Evolutionary conservation across 495 filamentous ascomycete genomes (phyloP), one percentile per base, ranked within the genome.

Genomic region (Staphylotrichum tortipilum): DNA sequence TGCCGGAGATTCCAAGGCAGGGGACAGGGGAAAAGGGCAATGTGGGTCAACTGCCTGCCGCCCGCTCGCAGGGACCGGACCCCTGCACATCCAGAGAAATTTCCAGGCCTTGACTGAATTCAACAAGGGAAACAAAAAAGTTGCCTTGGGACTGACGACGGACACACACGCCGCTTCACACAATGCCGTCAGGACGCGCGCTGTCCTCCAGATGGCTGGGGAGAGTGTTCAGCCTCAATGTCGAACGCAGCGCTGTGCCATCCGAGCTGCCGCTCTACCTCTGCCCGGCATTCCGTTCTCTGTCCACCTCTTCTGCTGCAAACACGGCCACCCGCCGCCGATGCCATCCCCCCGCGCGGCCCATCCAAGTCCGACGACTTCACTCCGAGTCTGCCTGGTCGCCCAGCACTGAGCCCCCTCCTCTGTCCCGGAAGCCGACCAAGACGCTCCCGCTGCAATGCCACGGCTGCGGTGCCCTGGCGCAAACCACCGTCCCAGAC

Each of bases 381-480:
- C 68, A 70, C 41, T 43, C 50, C 8, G 45, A 69, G 29, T 22
- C 59, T 22, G 26, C 41, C 10, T 21, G 47, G 12, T 36, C 19
- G 2, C 14, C 26, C 9, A 19, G 9, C 11, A n/a, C 18, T 30
- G 54, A 44, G 18, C n/a, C 19, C 14, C 34, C 41, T n/a, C 33
- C 24, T 9, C 21, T 15, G 37, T n/a, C 18, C 22, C 46, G 24
- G 35, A 34, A 35, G 14, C 29, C 28, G 6, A 8, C 44, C 24
- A 62, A 56, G 33, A 46, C 59, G 30, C 64, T 88, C 3, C 85
- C 86, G 1, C 52, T 61, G 4, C 73, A 77, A 56, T 99, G 92
- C 62, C 80, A 85, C 18, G 92, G 92, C 46, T 99, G 92, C 63
- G 92, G 92, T 39, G 94, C 91, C 26, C 78, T 84, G 49, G 77